phyloP scores from a whole-genome alignment of 2,329 filamentous ascomycete genomes.

The Lasiodiplodia gonubiensis region DNA sequence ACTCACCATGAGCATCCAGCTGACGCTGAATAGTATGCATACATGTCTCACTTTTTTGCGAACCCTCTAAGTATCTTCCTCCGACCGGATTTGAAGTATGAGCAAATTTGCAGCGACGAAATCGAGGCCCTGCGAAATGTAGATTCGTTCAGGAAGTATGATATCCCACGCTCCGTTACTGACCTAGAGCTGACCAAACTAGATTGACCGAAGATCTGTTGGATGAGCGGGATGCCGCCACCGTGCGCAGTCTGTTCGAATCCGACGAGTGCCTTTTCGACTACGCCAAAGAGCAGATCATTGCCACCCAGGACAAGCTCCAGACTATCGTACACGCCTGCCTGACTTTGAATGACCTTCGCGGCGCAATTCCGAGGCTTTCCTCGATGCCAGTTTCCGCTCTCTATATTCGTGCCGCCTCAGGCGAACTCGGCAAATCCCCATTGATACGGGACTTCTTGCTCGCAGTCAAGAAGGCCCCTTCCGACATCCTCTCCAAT shows the following conservation, averaged over 20 bases:
- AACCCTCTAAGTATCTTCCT: constrained; percentile 74
- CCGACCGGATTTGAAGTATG: constrained; percentile 41
- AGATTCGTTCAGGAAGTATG: constrained; percentile 66
- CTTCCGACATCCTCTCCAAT: constrained; percentile 58
- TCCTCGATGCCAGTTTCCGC: constrained; percentile 47
- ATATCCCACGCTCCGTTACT: not conserved
- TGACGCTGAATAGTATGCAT: constrained; percentile 68
- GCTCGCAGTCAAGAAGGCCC: constrained; percentile 64
- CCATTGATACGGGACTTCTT: constrained; percentile 61
- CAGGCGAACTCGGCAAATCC: constrained; percentile 60
- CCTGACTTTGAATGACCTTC: constrained; percentile 44
- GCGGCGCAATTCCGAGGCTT: constrained; percentile 45
- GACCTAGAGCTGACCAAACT: constrained; percentile 28
- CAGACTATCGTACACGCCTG: constrained; percentile 47
- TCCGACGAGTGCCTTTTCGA: constrained; percentile 62
- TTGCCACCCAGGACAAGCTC: constrained; percentile 48
- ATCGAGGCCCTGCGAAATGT: constrained; percentile 71
- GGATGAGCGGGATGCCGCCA: constrained; percentile 44
- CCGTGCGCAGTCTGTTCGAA: constrained; percentile 63
- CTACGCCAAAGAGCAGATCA: constrained; percentile 46
- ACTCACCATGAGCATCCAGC: not conserved
- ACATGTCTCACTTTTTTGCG: constrained; percentile 86
- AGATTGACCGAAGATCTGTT: constrained; percentile 49
- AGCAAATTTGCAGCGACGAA: constrained; percentile 63
- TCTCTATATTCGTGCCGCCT: constrained; percentile 67